Evolutionary conservation across 768 basidiomycete genomes (phyloP), one percentile per base, ranked within the genome.

Genomic region (Kwoniella heveanensis): DNA sequence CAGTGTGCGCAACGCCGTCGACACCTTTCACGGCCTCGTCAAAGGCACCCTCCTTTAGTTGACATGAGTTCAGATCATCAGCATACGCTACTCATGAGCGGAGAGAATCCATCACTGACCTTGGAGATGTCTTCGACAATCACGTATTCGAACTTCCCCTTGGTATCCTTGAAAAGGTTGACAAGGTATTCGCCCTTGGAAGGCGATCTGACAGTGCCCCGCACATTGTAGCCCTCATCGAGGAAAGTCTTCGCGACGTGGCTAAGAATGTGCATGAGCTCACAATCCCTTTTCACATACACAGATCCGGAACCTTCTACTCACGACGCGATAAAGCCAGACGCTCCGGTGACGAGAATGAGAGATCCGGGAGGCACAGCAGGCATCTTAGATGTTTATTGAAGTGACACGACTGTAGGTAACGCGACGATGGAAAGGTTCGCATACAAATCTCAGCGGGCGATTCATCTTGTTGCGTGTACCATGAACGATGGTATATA

Each of bases 21-120:
- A 91, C 86, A 1, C 84, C 89, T 75, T 87, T 85, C 62, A 91
- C 88, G 0, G 87, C 89, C 54, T 90, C 86, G 73, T 92, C 89
- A 65, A 91, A 93, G 0, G 87, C 88, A 8, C 85, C 85, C 17
- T 73, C 68, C 74, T 74, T 17, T 19, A n/a, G 12, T 32, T n/a
- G n/a, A n/a, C 32, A 32, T 32, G 32, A 6, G 13, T 32, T 6
- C 32, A 32, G 32, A n/a, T n/a, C n/a, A n/a, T n/a, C n/a, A n/a
- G n/a, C n/a, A n/a, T n/a, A n/a, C n/a, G n/a, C n/a, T n/a, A n/a
- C n/a, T n/a, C n/a, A n/a, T n/a, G n/a, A n/a, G 29, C n/a, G n/a
- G n/a, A n/a, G n/a, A n/a, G n/a, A n/a, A n/a, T n/a, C n/a, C 24
- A 2, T 5, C 24, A 59, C 81, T 52, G 47, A 85, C 85, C 80